Evolutionary conservation across 306 rosid genomes (phyloP).

Genomic region (Quercus wislizeni): DNA sequence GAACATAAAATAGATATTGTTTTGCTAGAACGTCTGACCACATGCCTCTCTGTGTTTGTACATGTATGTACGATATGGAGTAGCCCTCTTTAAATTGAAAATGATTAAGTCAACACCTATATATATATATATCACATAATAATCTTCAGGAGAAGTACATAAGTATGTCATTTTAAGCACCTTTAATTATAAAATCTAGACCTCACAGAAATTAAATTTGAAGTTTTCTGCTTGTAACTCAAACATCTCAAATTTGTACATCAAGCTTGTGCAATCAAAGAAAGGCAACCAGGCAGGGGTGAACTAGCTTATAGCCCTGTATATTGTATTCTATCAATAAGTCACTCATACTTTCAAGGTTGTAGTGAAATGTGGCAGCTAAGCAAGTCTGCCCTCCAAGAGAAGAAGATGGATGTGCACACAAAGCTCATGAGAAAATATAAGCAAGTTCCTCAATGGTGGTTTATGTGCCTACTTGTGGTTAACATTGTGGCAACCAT

Average conservation of each 20-base stretch:
- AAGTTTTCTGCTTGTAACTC: neutral
- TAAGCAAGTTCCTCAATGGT: slow-evolving; percentile 77
- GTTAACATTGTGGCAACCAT: slow-evolving; percentile 48
- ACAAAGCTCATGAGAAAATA: slow-evolving; percentile 72
- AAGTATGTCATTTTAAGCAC: neutral
- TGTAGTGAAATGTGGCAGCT: slow-evolving; percentile 69
- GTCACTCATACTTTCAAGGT: neutral
- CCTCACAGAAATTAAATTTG: neutral
- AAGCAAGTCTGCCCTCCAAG: slow-evolving; percentile 67
- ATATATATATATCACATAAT: neutral
- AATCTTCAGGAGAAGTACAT: neutral
- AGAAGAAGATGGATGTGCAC: slow-evolving; percentile 69
- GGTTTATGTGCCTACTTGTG: slow-evolving; percentile 67
- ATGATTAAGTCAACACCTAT: neutral
- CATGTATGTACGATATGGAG: neutral
- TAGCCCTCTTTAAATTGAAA: neutral
- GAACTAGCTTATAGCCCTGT: neutral
- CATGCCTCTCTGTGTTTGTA: neutral
- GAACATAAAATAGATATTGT: neutral
- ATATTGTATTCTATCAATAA: neutral
- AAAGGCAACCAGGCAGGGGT: neutral
- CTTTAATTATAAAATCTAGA: neutral
- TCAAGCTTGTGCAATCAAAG: neutral
- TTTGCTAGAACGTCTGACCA: neutral
- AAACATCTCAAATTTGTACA: neutral